phyloP scores from a whole-genome alignment of 1,139 yeast genomes.

The Zygoascus hellenicus region DNA sequence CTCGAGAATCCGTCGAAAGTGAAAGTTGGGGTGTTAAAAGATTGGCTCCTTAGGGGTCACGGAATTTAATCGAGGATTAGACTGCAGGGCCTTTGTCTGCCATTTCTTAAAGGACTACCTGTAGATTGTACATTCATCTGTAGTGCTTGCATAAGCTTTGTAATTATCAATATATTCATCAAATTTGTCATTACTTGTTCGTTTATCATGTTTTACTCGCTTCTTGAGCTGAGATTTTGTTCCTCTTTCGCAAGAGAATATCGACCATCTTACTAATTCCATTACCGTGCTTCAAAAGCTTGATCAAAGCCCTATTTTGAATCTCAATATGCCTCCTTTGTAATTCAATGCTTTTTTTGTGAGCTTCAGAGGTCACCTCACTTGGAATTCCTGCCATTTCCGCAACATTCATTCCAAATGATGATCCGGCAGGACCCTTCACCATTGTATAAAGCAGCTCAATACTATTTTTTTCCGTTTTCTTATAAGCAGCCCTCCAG shows the following conservation, averaged over 20 bases:
- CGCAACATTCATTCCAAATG: constrained; percentile 38
- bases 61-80: no score
- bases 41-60: constrained; percentile 83
- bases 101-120: no score
- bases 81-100: no score
- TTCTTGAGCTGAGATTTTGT: no score
- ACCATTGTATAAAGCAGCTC: constrained; percentile 31
- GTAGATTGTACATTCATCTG: neutral
- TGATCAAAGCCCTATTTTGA: neutral
- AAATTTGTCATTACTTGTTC: no score
- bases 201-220: no score
- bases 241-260: no score
- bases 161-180: no score
- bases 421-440: constrained; percentile 31
- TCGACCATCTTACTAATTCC: no score
- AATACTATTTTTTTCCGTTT: constrained; percentile 20
- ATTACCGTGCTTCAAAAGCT: neutral
- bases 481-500: constrained; percentile 72
- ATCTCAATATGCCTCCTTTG: constrained; percentile 12
- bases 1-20: constrained; percentile 36
- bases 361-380: constrained; percentile 27
- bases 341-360: constrained; percentile 18
- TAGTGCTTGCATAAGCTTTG: neutral
- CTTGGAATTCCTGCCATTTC: constrained; percentile 33
- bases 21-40: constrained; percentile 60